Evolutionary conservation across 1,284 basidiomycete species (phyloP), one percentile per base, ranked within the genome.

Genomic region (Phellopilus nigrolimitatus): DNA sequence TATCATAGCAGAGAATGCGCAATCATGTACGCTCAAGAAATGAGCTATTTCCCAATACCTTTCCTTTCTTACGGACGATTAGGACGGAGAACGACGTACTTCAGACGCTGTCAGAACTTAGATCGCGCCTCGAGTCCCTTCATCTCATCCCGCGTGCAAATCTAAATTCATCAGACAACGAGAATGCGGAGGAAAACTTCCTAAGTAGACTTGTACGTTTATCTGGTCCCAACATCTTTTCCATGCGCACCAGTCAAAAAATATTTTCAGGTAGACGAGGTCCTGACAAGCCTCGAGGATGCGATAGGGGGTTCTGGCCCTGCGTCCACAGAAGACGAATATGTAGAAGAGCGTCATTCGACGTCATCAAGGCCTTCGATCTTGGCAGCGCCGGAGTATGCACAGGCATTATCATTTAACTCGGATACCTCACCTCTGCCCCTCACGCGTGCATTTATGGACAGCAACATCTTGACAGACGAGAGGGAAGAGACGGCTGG

Each of bases 361-460:
- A n/a, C 30, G 6, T 19, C 12, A 41, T 27, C 51, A 4, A 40
- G 31, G 13, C 34, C 51, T 27, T 43, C 47, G 9, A 45, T 42
- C 17, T 45, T 46, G 17, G 30, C 42, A 13, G 38, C 36, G n/a
- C 27, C 42, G 24, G 42, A 49, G 15, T 33, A 45, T 13, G 30
- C 41, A 17, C 19, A 37, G 8, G 15, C n/a, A 37, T 37, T 17
- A 15, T 15, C 15, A n/a, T 37, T 17, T 15, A 17, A 13, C 34
- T n/a, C 52, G 31, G 12, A 17, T 28, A 25, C 30, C 12, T 47
- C 51, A 5, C 25, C 51, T 4, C 51, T 53, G 24, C 47, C 52
- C 2, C 47, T 54, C 13, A 54, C 52, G n/a, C 47, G 52, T 10
- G 52, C 47, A 12, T 54, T 49, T 33, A 49, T 54, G 52, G 52